Evolutionary conservation across 371 early-diverging fungal species (phyloP), one percentile per base, ranked within the genome.

Genomic region (Mortierella sp.): DNA sequence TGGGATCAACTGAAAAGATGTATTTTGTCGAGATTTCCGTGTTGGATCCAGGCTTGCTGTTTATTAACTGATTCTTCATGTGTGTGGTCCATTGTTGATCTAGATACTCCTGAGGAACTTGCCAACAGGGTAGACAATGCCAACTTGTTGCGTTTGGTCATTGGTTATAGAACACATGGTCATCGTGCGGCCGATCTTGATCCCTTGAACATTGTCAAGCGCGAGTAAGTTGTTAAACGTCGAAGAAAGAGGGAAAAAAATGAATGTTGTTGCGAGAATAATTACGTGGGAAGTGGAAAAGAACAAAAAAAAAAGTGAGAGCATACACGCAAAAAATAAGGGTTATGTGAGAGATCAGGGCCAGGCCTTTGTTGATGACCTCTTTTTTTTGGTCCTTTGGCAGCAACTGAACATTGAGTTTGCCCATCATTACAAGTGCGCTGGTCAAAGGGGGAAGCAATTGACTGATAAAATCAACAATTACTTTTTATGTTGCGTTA

Each of bases 131-230:
- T 91, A 70, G 88, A 89, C 50, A 92, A 96, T 69, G 94, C 96
- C 66, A 94, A 94, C 72, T 88, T 98, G 40, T 85, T 98, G 39
- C 93, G 97, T 34, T 88, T 97, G 79, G 96, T 97, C 7, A 88
- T 91, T 61, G 95, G 96, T 14, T 98, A 93, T 87, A 92, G 96
- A 68, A 89, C 90, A 16, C 91, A 93, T 73, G 99, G 98, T 9
- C 98, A 98, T 86, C 89, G 90, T 58, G 91, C 88, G 6, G 96
- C 98, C 0, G 87, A 95, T 48, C 86, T 98, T 67, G 98, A 98
- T 88, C 99, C 99, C 10, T 89, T 98, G 76, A 89, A 89, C 39
- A 89, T 98, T 66, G 91, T 92, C 77, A 85, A 91, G 61, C 71
- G 86, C 71, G 91, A 93, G 93, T 94, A 87, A 85, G 90, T 88